These are phyloP conservation scores for Tetradesmus lagerheimii DNA, from an alignment of 139 green algal species.

Conservation along the genomic window DNA sequence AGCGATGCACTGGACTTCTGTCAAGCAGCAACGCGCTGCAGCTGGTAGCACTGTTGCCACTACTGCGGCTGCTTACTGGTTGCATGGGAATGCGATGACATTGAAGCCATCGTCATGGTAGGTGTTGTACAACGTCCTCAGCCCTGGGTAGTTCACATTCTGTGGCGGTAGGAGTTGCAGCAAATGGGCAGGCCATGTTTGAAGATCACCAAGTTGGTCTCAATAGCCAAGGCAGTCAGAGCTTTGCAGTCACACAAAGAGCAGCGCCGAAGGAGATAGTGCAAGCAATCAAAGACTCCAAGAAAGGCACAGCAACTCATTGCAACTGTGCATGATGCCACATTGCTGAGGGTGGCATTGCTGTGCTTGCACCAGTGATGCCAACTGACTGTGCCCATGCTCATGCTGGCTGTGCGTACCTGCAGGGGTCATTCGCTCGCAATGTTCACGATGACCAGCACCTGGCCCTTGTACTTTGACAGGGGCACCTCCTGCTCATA, in stretches of 20 bases:
- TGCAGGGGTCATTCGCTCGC: constrained; percentile 86
- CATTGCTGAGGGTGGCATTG: too few species aligned
- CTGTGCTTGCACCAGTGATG: not conserved
- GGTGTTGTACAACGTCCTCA: constrained; percentile 82
- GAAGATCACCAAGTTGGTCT: too few species aligned
- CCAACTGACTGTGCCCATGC: not conserved
- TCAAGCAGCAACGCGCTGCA: not conserved
- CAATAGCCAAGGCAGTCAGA: too few species aligned
- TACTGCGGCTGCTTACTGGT: constrained; percentile 68
- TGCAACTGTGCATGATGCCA: too few species aligned
- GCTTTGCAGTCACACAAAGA: too few species aligned
- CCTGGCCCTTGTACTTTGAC: constrained; percentile 66
- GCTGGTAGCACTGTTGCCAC: not conserved
- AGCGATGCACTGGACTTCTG: not conserved
- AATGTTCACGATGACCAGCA: constrained; percentile 84
- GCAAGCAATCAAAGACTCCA: too few species aligned
- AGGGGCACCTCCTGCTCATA: constrained; percentile 64
- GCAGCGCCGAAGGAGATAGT: too few species aligned
- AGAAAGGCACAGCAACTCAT: too few species aligned
- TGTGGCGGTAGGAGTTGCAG: constrained; percentile 38
- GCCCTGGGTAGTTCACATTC: constrained; percentile 79
- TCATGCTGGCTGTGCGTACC: constrained; percentile 23
- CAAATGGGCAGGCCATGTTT: not conserved
- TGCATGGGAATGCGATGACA: constrained; percentile 88
- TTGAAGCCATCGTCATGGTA: constrained; percentile 82